Base-by-base conservation (phyloP, 2,329 filamentous ascomycete genomes). In the Lasiodiplodia sp. region DNA sequence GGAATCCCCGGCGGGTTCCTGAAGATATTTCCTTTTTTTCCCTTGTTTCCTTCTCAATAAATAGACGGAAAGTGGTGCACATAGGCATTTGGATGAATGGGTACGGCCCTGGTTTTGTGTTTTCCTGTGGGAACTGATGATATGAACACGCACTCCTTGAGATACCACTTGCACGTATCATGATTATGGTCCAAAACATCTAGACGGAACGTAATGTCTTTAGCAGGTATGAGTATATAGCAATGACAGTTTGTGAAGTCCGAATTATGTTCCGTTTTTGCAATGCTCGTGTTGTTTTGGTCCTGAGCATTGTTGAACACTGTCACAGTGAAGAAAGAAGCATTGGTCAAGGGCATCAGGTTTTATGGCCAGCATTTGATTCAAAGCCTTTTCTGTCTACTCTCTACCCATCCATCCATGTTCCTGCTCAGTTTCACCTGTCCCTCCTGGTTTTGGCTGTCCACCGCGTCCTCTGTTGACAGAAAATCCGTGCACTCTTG, bases 151-250 rank as follows among this genome's bases (percentile, higher is more conserved):
- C 44, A 64, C 44, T 64, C 44, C 40, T 64, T 64, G 31, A 37
- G 60, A 52, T 64, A 64, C 60, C 60, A 64, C 31, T 11, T n/a
- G 51, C 47, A 51, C 8, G 23, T 16, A 52, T 37, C 28, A 57
- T 12, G 44, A 47, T 47, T 18, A 47, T 47, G n/a, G 44, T 47
- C 44, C 7, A 21, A 21, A 47, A 47, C 21, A 47, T 18, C 38
- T 64, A 64, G 60, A 64, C 23, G 60, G 60, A 64, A 31, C 60
- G 44, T 64, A 64, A 64, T 52, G 60, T 64, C 44, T 64, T 51
- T 37, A 12, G 31, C 16, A 12, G 47, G 23, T 10, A 38, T 44
- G 7, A 56, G 31, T 38, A 64, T 21, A 64, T 38, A 51, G 28
- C 44, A 64, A 64, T 64, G 58, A 23, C 34, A 23, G 23, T 14